Evolutionary conservation across 192 early-diverging fungal genomes (phyloP), one percentile per base, ranked within the genome.

Genomic region (Dispira simplex): DNA sequence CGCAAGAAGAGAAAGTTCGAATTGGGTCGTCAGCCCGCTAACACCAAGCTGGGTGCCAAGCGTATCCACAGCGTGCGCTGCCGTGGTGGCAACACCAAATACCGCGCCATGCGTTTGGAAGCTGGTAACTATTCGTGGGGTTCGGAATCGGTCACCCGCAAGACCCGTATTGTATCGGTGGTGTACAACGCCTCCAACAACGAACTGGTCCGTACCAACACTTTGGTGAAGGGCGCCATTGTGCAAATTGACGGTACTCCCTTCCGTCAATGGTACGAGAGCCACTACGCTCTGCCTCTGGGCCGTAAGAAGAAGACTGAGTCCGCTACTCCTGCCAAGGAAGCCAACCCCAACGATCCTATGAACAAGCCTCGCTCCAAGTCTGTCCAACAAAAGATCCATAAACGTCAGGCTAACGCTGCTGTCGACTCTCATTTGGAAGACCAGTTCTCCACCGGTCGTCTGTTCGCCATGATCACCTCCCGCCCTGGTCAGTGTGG

Each of bases 1-100:
- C 90, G 96, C 85, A 98, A 98, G 92, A 98, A 98, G 91, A 92
- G 96, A 87, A 98, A 98, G 90, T 98, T 98, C 85, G 96, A 98
- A 81, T 84, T 96, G 71, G 96, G 94, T 77, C 91, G 96, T 77
- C 96, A 97, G 84, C 74, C 92, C 70, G 94, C 93, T 73, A 89
- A 88, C 86, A 98, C 96, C 81, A 93, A 90, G 83, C 85, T 98
- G 65, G 96, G 94, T 65, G 77, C 81, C 72, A 97, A 96, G 90
- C 86, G 93, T 73, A 90, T 98, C 70, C 93, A 97, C 79, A 74
- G 84, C 68, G 87, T 98, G 65, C 90, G 94, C 76, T 91, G 91
- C 69, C 93, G 96, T 77, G 96, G 96, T 79, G 96, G 96, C 66
- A 96, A 97, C 93, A 78, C 83, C 76, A 98, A 98, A 86, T 95